Evolutionary conservation across 2,329 filamentous ascomycete species (phyloP).

Genomic region (Ophiostoma sp.): DNA sequence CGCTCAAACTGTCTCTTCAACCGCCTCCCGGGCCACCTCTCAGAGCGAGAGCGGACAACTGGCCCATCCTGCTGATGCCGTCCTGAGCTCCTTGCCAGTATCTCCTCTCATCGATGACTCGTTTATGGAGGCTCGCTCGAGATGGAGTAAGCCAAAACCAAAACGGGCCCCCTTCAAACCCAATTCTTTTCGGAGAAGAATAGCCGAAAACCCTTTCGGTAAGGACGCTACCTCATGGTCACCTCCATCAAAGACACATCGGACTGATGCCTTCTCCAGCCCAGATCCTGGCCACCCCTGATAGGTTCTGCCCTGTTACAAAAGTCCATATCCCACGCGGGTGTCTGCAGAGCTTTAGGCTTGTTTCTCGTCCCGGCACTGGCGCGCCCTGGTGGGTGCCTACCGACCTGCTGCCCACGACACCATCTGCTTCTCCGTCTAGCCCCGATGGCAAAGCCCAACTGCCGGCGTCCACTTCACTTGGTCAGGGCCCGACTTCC

Average conservation of each 20-base stretch:
- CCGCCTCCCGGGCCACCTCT: background rate
- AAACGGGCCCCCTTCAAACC: slow-evolving; percentile 32
- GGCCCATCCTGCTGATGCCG: background rate
- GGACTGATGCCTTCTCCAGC: slow-evolving; percentile 39
- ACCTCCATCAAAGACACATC: too few species aligned
- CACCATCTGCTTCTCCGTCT: background rate
- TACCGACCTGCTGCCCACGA: slow-evolving; percentile 17
- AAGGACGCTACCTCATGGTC: background rate
- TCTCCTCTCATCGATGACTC: slow-evolving; percentile 51
- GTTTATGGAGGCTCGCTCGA: slow-evolving; percentile 43
- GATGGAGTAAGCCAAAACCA: slow-evolving; percentile 39
- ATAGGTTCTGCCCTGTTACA: slow-evolving; percentile 25
- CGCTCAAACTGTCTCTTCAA: background rate
- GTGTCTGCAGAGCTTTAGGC: slow-evolving; percentile 59
- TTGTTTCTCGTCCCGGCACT: slow-evolving; percentile 52
- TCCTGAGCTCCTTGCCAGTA: slow-evolving; percentile 39
- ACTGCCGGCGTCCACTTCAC: background rate
- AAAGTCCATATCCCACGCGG: slow-evolving; percentile 34
- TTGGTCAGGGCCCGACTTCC: slow-evolving; percentile 19
- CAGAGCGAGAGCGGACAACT: background rate
- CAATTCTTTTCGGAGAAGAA: slow-evolving; percentile 49
- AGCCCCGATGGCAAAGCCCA: background rate
- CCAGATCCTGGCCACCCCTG: slow-evolving; percentile 31
- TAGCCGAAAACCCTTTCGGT: slow-evolving; percentile 63
- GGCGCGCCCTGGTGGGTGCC: slow-evolving; percentile 54